Evolutionary conservation across 768 basidiomycete genomes (phyloP), one percentile per base, ranked within the genome.

Genomic region (Amanita fuliginea): DNA sequence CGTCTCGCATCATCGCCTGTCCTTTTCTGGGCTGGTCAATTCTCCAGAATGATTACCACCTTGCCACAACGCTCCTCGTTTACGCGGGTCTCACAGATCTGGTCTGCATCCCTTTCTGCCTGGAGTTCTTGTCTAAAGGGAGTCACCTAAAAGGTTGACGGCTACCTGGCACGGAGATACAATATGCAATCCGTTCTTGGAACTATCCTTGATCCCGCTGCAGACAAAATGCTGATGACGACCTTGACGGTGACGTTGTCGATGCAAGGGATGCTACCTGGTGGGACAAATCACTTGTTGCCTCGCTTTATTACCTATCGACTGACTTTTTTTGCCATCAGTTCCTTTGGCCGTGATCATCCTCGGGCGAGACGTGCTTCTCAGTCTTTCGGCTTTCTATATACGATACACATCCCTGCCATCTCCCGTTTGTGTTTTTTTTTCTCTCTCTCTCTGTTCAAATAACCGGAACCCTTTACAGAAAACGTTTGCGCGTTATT

Each of bases 171-270:
- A 1, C 74, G 96, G 56, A 75, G 76, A 49, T 97, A 75, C 70
- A 81, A 86, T 22, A 90, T 89, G 85, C 76, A 77, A 46, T 81
- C 89, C 10, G 92, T 98, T n/a, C 73, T 98, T 16, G 96, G 96
- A 16, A 88, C 89, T 7, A 92, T 98, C 51, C 75, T 99, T 10
- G 96, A 99, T 63, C 96, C 96, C 10, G 91, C 95, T 0, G 96
- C 96, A 2, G 96, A 99, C 75, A 99, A 99, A 65, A 74, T 80
- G 9, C 69, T 99, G 37, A 86, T 99, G 85, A 95, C 96, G 1
- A 97, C 94, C 0, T 69, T 99, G 58, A 90, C 89, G 0, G 68
- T 93, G 42, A 85, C 92, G 0, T 67, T 99, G 53, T 80, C 91
- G 0, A 77, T 86, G 75, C 83, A 87, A 55, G 83, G 79, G 18